Conservation (phyloP, 192 early-diverging fungal genomes). For the Rhizoclosmatium globosum region DNA sequence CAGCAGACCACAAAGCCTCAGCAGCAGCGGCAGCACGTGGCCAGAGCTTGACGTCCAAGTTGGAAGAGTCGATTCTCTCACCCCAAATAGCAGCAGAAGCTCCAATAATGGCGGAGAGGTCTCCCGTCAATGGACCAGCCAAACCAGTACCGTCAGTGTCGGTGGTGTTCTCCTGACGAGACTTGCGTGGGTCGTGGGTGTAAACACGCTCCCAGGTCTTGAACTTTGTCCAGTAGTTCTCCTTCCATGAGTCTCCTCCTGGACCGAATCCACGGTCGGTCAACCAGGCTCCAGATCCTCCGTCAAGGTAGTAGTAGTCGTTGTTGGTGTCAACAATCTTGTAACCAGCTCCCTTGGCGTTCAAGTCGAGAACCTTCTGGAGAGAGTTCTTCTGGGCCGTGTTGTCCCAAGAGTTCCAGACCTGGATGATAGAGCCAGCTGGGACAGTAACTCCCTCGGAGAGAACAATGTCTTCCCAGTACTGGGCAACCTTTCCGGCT, state of each 20-base stretch:
- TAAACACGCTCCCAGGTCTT: conserved; percentile 27
- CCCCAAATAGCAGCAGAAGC: no score
- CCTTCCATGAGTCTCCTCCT: conserved; percentile 12
- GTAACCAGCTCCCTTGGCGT: conserved; percentile 21
- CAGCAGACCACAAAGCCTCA: no score
- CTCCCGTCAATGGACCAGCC: conserved; percentile 5
- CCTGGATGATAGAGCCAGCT: conserved; percentile 15
- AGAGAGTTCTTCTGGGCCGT: background rate
- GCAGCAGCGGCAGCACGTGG: no score
- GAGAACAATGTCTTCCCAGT: conserved; percentile 34
- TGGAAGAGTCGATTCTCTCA: no score
- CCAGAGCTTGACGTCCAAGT: no score
- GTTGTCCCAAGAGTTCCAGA: conserved; percentile 20
- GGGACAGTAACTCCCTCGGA: conserved; percentile 4
- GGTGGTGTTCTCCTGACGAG: background rate
- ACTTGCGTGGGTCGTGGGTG: conserved; percentile 21
- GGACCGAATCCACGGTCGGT: conserved; percentile 18
- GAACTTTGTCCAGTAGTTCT: conserved; percentile 25
- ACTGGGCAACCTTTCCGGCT: conserved; percentile 6
- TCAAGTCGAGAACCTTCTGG: conserved; percentile 8
- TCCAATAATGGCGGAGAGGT: no score
- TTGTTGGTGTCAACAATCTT: conserved; percentile 28
- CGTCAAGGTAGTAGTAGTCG: conserved; percentile 30
- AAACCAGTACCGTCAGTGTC: background rate
- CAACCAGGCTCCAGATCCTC: conserved; percentile 27